Evolutionary conservation across 2,329 filamentous ascomycete species (phyloP).

Genomic region (Arthrobotrys conoides): DNA sequence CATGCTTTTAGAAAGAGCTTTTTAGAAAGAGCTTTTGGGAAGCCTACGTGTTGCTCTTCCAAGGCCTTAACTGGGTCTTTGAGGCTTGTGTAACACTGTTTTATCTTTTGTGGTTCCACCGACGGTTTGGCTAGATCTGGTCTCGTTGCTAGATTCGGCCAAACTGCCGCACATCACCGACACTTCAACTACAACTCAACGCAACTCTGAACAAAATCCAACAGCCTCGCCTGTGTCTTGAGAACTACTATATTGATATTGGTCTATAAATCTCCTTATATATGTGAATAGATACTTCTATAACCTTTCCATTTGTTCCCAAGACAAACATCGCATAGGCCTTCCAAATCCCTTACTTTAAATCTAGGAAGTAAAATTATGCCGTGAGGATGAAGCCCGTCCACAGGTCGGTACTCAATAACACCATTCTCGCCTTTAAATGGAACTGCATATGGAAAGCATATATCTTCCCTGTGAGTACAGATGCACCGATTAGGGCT

Average conservation of each 20-base stretch:
- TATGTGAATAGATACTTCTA: not conserved
- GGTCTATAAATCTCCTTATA: no score
- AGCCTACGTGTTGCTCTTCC: not conserved
- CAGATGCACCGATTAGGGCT: slow-evolving; percentile 32
- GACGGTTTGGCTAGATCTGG: slow-evolving; percentile 3
- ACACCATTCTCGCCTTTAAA: slow-evolving; percentile 4
- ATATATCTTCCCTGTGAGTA: slow-evolving; percentile 19
- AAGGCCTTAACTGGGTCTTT: not conserved
- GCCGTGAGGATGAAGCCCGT: not conserved
- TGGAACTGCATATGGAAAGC: slow-evolving; percentile 14
- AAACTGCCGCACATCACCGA: slow-evolving; percentile 19
- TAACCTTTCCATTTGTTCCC: not conserved
- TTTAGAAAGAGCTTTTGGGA: not conserved
- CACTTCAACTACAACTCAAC: slow-evolving; percentile 4
- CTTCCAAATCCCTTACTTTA: slow-evolving; percentile 31
- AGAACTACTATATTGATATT: not conserved
- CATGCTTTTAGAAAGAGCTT: not conserved
- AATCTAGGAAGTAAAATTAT: slow-evolving; percentile 34
- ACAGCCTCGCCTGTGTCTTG: slow-evolving; percentile 3
- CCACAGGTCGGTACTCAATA: not conserved
- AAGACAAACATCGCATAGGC: slow-evolving; percentile 21
- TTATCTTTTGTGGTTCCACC: not conserved
- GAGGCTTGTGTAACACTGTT: slow-evolving; percentile 6
- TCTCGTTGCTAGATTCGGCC: not conserved
- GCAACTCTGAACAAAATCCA: slow-evolving; percentile 36